These are phyloP conservation scores for Neocatenulostroma microsporum DNA, from an alignment of 2,329 filamentous ascomycete genomes.

Conservation along the genomic window DNA sequence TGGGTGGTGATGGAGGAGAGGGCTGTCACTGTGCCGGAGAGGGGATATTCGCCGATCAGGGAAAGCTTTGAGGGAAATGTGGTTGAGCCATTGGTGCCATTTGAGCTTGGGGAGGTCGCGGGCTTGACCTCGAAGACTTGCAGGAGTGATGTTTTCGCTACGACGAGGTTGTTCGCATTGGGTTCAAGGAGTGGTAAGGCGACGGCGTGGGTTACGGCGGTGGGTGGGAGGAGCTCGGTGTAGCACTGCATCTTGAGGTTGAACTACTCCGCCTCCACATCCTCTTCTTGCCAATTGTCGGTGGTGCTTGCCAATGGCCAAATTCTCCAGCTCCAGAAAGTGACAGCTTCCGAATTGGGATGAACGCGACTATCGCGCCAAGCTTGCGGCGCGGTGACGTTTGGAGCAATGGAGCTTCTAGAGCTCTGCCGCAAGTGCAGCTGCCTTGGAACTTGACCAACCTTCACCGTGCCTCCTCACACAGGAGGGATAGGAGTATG, in stretches of 20 bases:
- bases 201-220: slow-evolving; percentile 85
- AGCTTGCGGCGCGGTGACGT: too few relatives aligned
- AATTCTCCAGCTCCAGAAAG: too few relatives aligned
- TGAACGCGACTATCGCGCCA: too few relatives aligned
- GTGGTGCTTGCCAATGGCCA: too few relatives aligned
- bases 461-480: too few relatives aligned
- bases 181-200: slow-evolving; percentile 68
- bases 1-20: slow-evolving; percentile 68
- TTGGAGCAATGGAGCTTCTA: too few relatives aligned
- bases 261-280: too few relatives aligned
- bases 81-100: slow-evolving; percentile 7
- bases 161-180: slow-evolving; percentile 72
- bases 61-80: slow-evolving; percentile 54
- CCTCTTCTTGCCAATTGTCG: too few relatives aligned
- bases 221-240: slow-evolving; percentile 87
- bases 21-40: slow-evolving; percentile 78
- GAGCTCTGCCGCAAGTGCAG: too few relatives aligned
- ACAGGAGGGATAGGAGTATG: too few relatives aligned
- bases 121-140: slow-evolving; percentile 64
- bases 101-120: not conserved
- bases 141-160: slow-evolving; percentile 86
- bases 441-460: too few relatives aligned
- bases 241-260: slow-evolving; percentile 83
- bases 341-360: too few relatives aligned
- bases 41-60: slow-evolving; percentile 72